These are phyloP conservation scores for Acorus calamus DNA, from an alignment of 106 monocot species.

Conservation along the genomic window DNA sequence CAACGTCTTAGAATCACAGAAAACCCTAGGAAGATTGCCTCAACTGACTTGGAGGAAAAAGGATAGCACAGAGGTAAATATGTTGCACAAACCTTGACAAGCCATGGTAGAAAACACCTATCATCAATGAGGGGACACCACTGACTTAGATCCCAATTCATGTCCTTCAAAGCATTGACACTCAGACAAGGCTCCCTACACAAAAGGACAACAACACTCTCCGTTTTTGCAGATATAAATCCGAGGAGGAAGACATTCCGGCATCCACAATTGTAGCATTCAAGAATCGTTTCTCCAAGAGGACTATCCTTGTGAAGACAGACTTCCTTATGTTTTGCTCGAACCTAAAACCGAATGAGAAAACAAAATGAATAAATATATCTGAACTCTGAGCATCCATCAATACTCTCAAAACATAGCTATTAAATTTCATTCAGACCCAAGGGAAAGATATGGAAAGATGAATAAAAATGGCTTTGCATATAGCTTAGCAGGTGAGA, in stretches of 20 bases:
- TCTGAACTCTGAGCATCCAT: neutral
- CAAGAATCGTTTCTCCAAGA: conserved; percentile 95
- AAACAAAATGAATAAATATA: neutral
- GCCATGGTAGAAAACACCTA: conserved; percentile 93
- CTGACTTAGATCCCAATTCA: conserved; percentile 99
- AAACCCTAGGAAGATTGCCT: neutral
- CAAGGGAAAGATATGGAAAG: too few species aligned
- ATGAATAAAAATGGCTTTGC: too few species aligned
- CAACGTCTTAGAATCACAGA: neutral
- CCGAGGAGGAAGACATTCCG: conserved; percentile 96
- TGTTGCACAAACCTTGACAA: conserved; percentile 67
- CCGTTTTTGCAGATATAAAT: conserved; percentile 97
- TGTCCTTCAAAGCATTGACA: conserved; percentile 97
- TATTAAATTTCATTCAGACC: too few species aligned
- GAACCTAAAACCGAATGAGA: conserved; percentile 42
- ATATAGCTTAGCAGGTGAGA: too few species aligned
- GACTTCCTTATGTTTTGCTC: conserved; percentile 99
- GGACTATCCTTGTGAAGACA: conserved; percentile 99
- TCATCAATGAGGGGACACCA: conserved; percentile 99
- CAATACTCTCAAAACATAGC: neutral
- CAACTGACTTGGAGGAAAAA: neutral
- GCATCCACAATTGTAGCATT: conserved; percentile 99
- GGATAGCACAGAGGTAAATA: neutral
- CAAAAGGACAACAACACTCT: conserved; percentile 95
- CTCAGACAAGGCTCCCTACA: conserved; percentile 97